Evolutionary conservation across 1,284 basidiomycete genomes (phyloP).

Genomic region (Volvariella volvacea): DNA sequence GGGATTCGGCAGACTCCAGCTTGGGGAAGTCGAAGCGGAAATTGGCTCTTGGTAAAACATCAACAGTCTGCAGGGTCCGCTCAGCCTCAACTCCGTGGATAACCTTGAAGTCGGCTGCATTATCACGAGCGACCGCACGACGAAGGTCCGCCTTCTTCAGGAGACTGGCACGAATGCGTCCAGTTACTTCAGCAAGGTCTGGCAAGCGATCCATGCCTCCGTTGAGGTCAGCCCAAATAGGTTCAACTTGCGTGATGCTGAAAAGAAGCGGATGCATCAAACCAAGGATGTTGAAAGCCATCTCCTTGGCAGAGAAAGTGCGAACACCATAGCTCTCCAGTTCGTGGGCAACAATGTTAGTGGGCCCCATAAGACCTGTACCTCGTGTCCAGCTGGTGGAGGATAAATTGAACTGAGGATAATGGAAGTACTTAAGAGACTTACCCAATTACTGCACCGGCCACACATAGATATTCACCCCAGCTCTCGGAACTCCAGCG

Average conservation of each 20-base stretch:
- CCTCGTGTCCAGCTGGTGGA: constrained; percentile 84
- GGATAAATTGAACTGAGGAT: constrained; percentile 5
- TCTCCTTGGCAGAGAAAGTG: constrained; percentile 98
- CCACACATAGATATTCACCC: constrained; percentile 98
- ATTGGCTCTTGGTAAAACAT: constrained; percentile 94
- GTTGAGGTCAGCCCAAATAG: constrained; percentile 97
- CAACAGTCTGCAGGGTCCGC: constrained; percentile 86
- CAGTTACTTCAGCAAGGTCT: constrained; percentile 89
- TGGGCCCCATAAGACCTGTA: constrained; percentile 96
- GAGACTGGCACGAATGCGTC: constrained; percentile 76
- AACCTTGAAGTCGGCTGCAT: constrained; percentile 90
- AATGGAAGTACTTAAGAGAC: constrained; percentile 20
- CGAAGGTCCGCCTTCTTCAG: constrained; percentile 85
- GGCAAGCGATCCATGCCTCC: constrained; percentile 97
- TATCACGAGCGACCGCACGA: constrained; percentile 90
- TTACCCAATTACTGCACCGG: constrained; percentile 96
- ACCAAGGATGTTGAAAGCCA: constrained; percentile 99
- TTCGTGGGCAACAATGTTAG: constrained; percentile 92
- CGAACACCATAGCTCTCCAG: constrained; percentile 92
- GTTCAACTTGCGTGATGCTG: constrained; percentile 99
- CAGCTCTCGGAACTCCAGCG: constrained; percentile 98
- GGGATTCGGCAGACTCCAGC: constrained; percentile 60
- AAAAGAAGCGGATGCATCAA: constrained; percentile 99
- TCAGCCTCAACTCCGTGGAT: constrained; percentile 91
- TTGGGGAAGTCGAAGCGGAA: constrained; percentile 93